Evolutionary conservation across 768 basidiomycete genomes (phyloP).

Genomic region (Xerocomellus dryophilus): DNA sequence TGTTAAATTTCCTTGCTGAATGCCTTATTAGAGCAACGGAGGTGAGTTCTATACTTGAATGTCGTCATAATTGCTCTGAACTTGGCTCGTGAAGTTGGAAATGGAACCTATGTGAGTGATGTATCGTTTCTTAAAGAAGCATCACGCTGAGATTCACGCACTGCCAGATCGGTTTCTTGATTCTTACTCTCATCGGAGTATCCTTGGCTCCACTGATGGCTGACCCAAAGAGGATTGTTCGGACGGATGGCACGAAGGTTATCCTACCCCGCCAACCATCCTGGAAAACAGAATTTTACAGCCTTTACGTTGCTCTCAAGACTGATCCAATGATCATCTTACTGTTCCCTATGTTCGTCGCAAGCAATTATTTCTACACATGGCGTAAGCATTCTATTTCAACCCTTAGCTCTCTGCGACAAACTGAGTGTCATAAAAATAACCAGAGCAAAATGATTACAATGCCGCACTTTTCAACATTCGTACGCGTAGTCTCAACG

Average conservation of each 20-base stretch:
- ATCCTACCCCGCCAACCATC: conserved; percentile 61
- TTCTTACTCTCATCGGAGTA: conserved; percentile 69
- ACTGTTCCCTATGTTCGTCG: conserved; percentile 83
- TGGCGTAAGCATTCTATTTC: conserved; percentile 55
- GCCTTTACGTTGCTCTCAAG: conserved; percentile 63
- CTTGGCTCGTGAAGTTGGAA: conserved; percentile 44
- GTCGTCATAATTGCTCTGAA: conserved; percentile 1
- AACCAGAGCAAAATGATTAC: conserved; percentile 71
- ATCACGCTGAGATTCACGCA: background rate
- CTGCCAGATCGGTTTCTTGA: conserved; percentile 68
- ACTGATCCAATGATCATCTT: conserved; percentile 71
- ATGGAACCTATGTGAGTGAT: conserved; percentile 68
- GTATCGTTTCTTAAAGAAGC: background rate
- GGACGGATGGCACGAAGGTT: conserved; percentile 73
- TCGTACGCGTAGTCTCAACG: conserved; percentile 72
- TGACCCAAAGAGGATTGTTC: conserved; percentile 66
- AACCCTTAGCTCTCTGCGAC: background rate
- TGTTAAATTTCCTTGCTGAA: background rate
- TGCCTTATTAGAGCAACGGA: conserved; percentile 20
- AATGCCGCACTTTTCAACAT: conserved; percentile 81
- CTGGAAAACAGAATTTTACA: conserved; percentile 73
- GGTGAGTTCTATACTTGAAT: conserved; percentile 22
- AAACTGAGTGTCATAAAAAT: conserved; percentile 8
- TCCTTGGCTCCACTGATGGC: conserved; percentile 67
- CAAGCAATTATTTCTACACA: conserved; percentile 83